Base-by-base conservation (phyloP, 2,329 filamentous ascomycete genomes). In the Fusarium sp. region DNA sequence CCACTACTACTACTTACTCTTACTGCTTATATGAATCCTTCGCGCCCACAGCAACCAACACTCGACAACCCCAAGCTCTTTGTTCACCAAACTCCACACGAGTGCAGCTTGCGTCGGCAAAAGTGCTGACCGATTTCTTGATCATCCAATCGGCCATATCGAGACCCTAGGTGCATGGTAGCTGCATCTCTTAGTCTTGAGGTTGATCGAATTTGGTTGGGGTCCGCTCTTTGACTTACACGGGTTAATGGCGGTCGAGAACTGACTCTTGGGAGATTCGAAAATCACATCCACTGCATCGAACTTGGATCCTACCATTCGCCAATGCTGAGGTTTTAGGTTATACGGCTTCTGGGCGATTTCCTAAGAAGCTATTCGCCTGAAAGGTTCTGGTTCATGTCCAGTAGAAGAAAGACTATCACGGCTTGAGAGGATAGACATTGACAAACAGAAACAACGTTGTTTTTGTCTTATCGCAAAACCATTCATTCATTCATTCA, bases 171-270 rank as follows among this genome's bases (percentile, higher is more conserved):
- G 49, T 69, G 62, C 49, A 67, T 66, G 39, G 31, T 62, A 46
- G 42, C 45, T 44, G 51, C 51, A 42, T 56, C 46, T 59, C 42
- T 54, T 60, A 57, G 55, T 49, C 52, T 57, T 62, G 44, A 64
- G 31, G 56, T 42, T 66, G 31, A 51, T 41, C 55, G 44, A 72
- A 33, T 57, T 57, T 29, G 25, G 44, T 46, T 38, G 60, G 51
- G 70, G 67, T 57, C 54, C 56, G 25, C 63, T 42, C 66, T 59
- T 57, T 59, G 70, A 70, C 70, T 73, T 73, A 73, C 49, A 72
- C 56, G 44, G 61, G 44, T 42, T 27, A 56, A 33, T 46, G 62
- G 35, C 37, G 58, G 39, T 38, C 29, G 10, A 54, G 39, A 23
- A 63, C 39, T 44, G 48, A 45, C 46, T 51, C 29, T 21, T 38